These are phyloP conservation scores for Hygrocybe punicea DNA, from an alignment of 768 basidiomycete genomes.

Conservation along the genomic window DNA sequence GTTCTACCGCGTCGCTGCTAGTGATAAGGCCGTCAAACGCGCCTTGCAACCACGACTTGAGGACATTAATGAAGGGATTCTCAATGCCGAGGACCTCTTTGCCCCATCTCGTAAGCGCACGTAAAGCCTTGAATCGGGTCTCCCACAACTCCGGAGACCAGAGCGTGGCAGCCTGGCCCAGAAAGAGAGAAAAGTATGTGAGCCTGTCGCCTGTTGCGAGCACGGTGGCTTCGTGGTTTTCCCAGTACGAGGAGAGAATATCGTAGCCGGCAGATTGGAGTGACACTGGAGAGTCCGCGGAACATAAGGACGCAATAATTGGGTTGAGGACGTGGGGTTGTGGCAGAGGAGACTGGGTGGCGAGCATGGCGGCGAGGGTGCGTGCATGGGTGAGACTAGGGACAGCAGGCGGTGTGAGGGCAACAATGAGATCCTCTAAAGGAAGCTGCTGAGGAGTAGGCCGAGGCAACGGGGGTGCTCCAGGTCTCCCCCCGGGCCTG, in stretches of 20 bases:
- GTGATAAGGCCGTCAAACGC: slow-evolving; percentile 54
- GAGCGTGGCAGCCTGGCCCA: slow-evolving; percentile 34
- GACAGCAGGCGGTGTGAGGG: slow-evolving; percentile 54
- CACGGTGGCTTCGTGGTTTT: slow-evolving; percentile 48
- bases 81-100: slow-evolving; percentile 65
- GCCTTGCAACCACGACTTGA: slow-evolving; percentile 64
- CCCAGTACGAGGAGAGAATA: slow-evolving; percentile 66
- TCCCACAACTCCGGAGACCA: slow-evolving; percentile 76
- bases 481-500: slow-evolving; percentile 38
- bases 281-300: slow-evolving; percentile 47
- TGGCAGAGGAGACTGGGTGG: slow-evolving; percentile 54
- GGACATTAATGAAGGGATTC: slow-evolving; percentile 47
- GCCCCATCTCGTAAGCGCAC: slow-evolving; percentile 60
- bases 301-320: slow-evolving; percentile 59
- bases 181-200: slow-evolving; percentile 62
- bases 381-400: slow-evolving; percentile 67
- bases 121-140: slow-evolving; percentile 61
- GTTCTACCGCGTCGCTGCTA: slow-evolving; percentile 31
- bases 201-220: slow-evolving; percentile 57
- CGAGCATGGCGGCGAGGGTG: slow-evolving; percentile 49
- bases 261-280: slow-evolving; percentile 71
- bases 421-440: slow-evolving; percentile 42
- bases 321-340: slow-evolving; percentile 52
- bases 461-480: slow-evolving; percentile 22
- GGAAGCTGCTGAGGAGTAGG: slow-evolving; percentile 32